phyloP scores from a whole-genome alignment of 2,329 filamentous ascomycete species.

The Lanzia echinophila region DNA sequence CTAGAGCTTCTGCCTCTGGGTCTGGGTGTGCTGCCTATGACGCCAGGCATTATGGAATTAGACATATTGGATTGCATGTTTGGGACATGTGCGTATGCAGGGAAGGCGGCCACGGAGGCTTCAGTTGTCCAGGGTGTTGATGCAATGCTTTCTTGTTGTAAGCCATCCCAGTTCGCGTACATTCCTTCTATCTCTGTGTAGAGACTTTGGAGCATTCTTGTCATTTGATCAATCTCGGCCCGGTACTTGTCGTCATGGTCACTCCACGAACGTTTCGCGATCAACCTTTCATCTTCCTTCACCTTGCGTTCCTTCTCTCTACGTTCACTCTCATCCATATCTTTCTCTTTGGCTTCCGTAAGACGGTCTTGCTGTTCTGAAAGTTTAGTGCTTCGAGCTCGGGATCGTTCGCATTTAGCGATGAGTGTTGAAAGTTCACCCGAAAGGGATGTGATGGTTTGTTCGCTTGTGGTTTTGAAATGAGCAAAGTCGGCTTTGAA shows the following conservation, averaged over 20 bases:
- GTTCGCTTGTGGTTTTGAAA: slow-evolving; percentile 55
- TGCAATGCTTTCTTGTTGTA: not conserved
- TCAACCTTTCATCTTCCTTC: slow-evolving; percentile 23
- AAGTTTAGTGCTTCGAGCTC: slow-evolving; percentile 63
- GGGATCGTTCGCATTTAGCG: slow-evolving; percentile 66
- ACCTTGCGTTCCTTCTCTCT: slow-evolving; percentile 24
- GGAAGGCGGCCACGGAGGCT: slow-evolving; percentile 2
- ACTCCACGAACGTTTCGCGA: slow-evolving; percentile 21
- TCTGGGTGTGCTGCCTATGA: not conserved
- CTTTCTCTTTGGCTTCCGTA: slow-evolving; percentile 56
- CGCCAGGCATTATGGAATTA: not conserved
- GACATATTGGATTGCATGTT: not conserved
- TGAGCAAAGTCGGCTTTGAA: slow-evolving; percentile 48
- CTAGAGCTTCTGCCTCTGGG: slow-evolving; percentile 46
- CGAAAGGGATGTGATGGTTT: slow-evolving; percentile 54
- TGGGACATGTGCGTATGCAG: slow-evolving; percentile 1
- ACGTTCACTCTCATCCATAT: slow-evolving; percentile 34
- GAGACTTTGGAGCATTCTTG: not conserved
- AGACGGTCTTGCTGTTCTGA: slow-evolving; percentile 67
- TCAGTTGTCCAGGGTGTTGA: not conserved
- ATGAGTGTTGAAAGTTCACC: slow-evolving; percentile 57
- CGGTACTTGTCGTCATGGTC: slow-evolving; percentile 15
- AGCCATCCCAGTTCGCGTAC: not conserved
- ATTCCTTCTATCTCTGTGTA: not conserved
- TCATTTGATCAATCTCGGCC: slow-evolving; percentile 1